Conservation (phyloP, 179 eudicot genomes). For the Drosera spatulata region DNA sequence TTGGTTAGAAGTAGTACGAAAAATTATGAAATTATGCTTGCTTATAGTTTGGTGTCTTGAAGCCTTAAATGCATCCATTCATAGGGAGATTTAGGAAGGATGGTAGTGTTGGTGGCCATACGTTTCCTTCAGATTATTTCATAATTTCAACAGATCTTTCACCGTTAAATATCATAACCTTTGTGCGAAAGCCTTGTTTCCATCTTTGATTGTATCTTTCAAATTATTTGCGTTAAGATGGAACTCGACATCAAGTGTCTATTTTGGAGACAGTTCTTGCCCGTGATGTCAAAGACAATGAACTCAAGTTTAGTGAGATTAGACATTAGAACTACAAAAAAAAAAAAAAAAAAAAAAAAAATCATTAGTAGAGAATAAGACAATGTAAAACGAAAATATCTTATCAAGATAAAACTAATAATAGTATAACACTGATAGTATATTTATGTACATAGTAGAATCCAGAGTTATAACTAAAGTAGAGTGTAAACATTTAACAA, state of each 20-base stretch:
- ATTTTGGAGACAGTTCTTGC: slow-evolving; percentile 5
- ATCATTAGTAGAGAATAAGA: too few species aligned
- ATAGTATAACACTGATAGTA: too few species aligned
- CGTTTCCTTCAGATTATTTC: background rate
- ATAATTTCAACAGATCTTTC: too few species aligned
- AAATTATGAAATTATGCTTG: background rate
- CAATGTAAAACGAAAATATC: too few species aligned
- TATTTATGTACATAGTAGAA: too few species aligned
- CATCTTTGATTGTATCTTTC: background rate
- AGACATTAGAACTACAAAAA: background rate
- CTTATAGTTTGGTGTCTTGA: background rate
- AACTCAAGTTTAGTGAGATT: background rate
- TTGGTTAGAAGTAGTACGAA: background rate
- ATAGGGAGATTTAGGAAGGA: background rate
- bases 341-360: too few species aligned
- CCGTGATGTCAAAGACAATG: background rate
- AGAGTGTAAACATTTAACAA: too few species aligned
- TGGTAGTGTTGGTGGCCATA: background rate
- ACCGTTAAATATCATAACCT: too few species aligned
- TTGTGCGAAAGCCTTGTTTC: background rate
- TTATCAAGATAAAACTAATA: too few species aligned
- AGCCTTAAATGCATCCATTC: background rate
- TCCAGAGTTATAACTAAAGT: too few species aligned
- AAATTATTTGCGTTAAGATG: slow-evolving; percentile 4
- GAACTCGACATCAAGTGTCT: slow-evolving; percentile 4